A percentile compares a stretch with the other conserved stretches of the same genome.
These are phyloP conservation scores for Fusarium veterinarium DNA, from an alignment of 2,329 filamentous ascomycete genomes.

Conservation along the genomic window DNA sequence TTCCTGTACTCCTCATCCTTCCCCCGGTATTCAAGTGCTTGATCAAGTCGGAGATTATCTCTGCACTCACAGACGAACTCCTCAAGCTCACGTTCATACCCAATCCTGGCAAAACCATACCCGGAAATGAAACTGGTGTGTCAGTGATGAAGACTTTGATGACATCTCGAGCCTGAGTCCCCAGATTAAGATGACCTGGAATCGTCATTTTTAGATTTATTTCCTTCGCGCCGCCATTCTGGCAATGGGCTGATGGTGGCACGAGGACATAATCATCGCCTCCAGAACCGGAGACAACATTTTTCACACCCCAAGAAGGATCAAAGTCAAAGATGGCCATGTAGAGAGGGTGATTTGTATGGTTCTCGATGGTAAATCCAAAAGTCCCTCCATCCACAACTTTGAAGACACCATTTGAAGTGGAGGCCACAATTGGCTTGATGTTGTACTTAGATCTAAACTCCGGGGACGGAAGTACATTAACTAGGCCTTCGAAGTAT, in stretches of 20 bases:
- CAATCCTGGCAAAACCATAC: not conserved
- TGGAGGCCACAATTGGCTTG: fast-evolving
- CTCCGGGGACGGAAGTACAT: not conserved
- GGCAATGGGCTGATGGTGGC: fast-evolving
- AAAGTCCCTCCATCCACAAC: fast-evolving
- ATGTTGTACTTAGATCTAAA: fast-evolving
- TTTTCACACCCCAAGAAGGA: not conserved
- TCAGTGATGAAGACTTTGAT: not conserved
- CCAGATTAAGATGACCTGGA: not conserved
- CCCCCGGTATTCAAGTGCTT: not conserved
- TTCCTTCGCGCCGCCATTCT: fast-evolving
- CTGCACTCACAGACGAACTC: fast-evolving
- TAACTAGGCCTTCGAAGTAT: not conserved
- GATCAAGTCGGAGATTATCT: not conserved
- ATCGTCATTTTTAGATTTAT: fast-evolving
- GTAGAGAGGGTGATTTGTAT: not conserved
- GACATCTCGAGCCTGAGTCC: not conserved
- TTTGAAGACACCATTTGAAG: fast-evolving
- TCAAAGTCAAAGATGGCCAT: not conserved
- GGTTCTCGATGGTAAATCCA: not conserved
- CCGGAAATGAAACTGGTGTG: not conserved
- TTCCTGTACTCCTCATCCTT: not conserved
- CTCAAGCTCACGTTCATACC: not conserved
- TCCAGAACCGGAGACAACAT: not conserved
- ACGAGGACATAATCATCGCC: not conserved